phyloP scores from a whole-genome alignment of 495 filamentous ascomycete species.

The Penicillium daleae region DNA sequence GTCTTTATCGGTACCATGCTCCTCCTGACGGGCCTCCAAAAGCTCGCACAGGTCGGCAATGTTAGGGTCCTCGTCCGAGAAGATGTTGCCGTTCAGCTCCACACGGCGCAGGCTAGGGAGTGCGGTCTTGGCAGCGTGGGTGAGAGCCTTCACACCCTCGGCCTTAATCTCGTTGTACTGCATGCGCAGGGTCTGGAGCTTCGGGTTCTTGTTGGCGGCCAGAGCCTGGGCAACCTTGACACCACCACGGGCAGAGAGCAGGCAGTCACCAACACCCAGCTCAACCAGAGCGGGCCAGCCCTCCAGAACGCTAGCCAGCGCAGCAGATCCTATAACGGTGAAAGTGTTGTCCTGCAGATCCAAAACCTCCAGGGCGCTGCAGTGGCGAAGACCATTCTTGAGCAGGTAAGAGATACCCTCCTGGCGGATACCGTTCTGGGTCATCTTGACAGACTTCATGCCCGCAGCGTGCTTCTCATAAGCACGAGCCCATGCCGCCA shows the following conservation, averaged over 20 bases:
- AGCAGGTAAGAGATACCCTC: conserved; percentile 84
- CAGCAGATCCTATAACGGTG: conserved; percentile 76
- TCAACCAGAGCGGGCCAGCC: conserved; percentile 78
- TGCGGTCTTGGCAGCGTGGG: conserved; percentile 60
- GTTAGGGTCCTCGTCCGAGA: conserved; percentile 78
- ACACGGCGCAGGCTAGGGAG: conserved; percentile 78
- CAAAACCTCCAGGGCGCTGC: conserved; percentile 66
- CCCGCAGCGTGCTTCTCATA: conserved; percentile 75
- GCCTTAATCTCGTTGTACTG: conserved; percentile 95
- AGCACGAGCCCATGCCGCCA: conserved; percentile 89
- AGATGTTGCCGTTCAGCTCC: conserved; percentile 96
- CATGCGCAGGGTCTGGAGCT: conserved; percentile 76
- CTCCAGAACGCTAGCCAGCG: conserved; percentile 72
- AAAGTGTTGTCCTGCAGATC: conserved; percentile 99
- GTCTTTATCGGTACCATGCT: conserved; percentile 52
- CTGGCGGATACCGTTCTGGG: conserved; percentile 95
- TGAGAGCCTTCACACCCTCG: conserved; percentile 68
- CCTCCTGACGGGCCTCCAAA: conserved; percentile 60
- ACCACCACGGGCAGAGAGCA: conserved; percentile 79
- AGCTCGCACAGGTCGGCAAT: conserved; percentile 55
- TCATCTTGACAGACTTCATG: conserved; percentile 90
- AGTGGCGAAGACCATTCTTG: conserved; percentile 71
- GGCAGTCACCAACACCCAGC: conserved; percentile 86
- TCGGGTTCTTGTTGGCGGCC: conserved; percentile 71
- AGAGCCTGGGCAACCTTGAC: conserved; percentile 73